These are phyloP conservation scores for Trichosporon ovoides DNA, from an alignment of 1,284 basidiomycete species.

Conservation along the genomic window DNA sequence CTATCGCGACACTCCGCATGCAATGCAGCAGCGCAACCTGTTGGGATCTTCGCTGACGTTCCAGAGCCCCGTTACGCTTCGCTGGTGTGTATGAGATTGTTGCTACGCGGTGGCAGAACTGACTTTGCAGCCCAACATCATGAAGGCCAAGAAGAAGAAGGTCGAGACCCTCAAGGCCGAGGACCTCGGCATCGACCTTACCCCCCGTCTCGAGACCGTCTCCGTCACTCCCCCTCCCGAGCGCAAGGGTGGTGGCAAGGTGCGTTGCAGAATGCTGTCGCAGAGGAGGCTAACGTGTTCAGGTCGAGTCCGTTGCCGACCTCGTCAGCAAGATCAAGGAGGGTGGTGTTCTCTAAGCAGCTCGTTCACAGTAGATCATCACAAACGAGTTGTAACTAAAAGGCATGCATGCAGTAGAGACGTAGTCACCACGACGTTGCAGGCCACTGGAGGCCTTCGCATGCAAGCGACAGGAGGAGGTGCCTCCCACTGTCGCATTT, in stretches of 20 bases:
- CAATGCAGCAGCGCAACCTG: not conserved
- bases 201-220: constrained; percentile 76
- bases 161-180: constrained; percentile 74
- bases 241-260: constrained; percentile 87
- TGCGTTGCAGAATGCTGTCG: constrained; percentile 39
- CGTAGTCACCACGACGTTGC: not conserved
- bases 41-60: not conserved
- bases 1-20: constrained; percentile 7
- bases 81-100: constrained; percentile 46
- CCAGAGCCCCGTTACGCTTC: constrained; percentile 90
- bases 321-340: constrained; percentile 85
- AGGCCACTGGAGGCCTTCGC: too few species aligned
- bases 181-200: constrained; percentile 63
- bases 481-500: too few species aligned
- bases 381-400: not conserved
- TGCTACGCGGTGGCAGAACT: constrained; percentile 1
- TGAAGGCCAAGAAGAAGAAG: constrained; percentile 99
- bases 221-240: constrained; percentile 89
- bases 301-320: constrained; percentile 83
- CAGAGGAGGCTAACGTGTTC: not conserved
- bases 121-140: constrained; percentile 67
- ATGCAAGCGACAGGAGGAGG: too few species aligned
- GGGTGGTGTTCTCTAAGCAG: constrained; percentile 63
- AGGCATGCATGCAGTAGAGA: constrained; percentile 7
- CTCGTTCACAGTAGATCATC: constrained; percentile 2